Percentiles rank a stretch among this genome's conserved stretches.
Conservation (phyloP, 2,329 filamentous ascomycete genomes). For the Orbilia brochopaga region DNA sequence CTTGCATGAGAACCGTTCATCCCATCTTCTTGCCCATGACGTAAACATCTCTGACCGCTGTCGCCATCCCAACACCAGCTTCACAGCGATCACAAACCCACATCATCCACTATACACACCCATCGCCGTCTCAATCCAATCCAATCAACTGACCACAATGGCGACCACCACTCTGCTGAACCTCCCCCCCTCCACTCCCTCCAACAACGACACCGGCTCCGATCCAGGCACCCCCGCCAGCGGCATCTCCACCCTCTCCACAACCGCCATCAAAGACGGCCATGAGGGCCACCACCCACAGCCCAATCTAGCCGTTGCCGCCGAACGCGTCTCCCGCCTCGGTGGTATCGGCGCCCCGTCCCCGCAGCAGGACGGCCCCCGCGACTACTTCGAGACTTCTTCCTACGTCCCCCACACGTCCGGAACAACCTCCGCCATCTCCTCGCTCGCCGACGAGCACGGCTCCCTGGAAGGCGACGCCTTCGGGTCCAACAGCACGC, state of each 20-base stretch:
- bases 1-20: too few relatives aligned
- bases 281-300: conserved; percentile 53
- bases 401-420: conserved; percentile 34
- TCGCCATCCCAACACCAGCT: background rate
- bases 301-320: conserved; percentile 47
- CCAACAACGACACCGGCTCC: conserved; percentile 29
- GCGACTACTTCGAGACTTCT: conserved; percentile 35
- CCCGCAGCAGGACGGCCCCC: conserved; percentile 28
- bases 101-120: background rate
- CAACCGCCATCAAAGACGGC: conserved; percentile 55
- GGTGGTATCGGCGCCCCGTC: conserved; percentile 38
- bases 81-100: background rate
- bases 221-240: conserved; percentile 54
- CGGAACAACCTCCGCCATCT: conserved; percentile 40
- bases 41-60: background rate
- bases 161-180: conserved; percentile 50
- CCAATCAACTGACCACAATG: conserved; percentile 8
- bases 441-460: conserved; percentile 48
- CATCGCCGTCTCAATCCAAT: background rate
- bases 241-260: conserved; percentile 53
- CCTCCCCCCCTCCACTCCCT: conserved; percentile 36
- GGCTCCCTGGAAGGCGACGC: conserved; percentile 42
- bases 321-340: conserved; percentile 53
- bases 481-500: conserved; percentile 41
- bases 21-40: too few relatives aligned